Conservation (phyloP, 495 filamentous ascomycete genomes). For the Aspergillus mulundensis region DNA sequence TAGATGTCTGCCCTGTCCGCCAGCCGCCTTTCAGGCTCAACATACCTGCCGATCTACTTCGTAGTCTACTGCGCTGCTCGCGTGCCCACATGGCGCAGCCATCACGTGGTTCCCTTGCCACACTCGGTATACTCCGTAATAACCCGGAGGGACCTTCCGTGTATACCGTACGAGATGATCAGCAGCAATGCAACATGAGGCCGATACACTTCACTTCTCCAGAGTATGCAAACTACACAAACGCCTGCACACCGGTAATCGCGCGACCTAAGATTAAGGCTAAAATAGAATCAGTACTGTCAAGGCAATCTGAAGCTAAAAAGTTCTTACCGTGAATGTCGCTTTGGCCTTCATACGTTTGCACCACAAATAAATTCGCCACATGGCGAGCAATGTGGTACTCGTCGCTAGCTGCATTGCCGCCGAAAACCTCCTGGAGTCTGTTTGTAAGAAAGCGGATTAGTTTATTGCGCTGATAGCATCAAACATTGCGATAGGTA, state of each 20-base stretch:
- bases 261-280: slow-evolving; percentile 66
- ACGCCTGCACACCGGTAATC: slow-evolving; percentile 67
- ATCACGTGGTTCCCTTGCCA: slow-evolving; percentile 16
- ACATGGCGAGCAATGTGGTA: slow-evolving; percentile 94
- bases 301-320: background rate
- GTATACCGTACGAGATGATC: too few species aligned
- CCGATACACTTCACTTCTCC: too few species aligned
- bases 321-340: slow-evolving; percentile 82
- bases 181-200: too few species aligned
- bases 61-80: background rate
- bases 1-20: too few species aligned
- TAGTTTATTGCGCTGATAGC: background rate
- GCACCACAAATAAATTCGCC: slow-evolving; percentile 93
- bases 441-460: slow-evolving; percentile 31
- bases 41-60: too few species aligned
- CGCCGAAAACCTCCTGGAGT: slow-evolving; percentile 93
- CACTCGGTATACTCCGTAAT: too few species aligned
- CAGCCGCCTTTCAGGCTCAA: too few species aligned
- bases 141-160: too few species aligned
- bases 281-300: slow-evolving; percentile 25
- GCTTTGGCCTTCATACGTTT: slow-evolving; percentile 96
- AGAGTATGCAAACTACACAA: slow-evolving; percentile 44
- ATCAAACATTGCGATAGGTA: background rate
- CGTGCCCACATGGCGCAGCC: slow-evolving; percentile 21
- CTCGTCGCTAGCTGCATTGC: slow-evolving; percentile 95